Evolutionary conservation across 1,284 basidiomycete species (phyloP), one percentile per base, ranked within the genome.

Genomic region (Amylostereum chailletii): DNA sequence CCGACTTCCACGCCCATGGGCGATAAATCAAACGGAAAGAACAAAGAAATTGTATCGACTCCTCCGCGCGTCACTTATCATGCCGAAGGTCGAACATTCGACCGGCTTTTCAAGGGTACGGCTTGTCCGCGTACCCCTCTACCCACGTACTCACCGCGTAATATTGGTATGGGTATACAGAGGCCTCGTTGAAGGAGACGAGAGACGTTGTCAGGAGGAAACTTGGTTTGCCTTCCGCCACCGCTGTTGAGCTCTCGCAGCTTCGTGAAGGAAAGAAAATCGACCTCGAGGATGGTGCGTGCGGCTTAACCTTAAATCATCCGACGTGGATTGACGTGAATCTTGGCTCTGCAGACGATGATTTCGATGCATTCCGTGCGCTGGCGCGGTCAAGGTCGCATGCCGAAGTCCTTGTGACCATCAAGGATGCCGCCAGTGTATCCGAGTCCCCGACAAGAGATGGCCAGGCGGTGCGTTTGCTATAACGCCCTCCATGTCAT

Each of bases 201-300:
- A 78, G 75, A 54, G 61, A 69, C 42, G 70, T 76, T 3, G 77
- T 86, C 29, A 68, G 76, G 45, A 74, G 67, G 55, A 90, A 88
- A 62, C 68, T 89, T 11, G 69, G 70, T 2, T 63, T 88, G 0
- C 54, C 66, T 26, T 52, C 61, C 0, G 64, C 68, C 37, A 59
- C 67, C 8, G 54, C 62, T 1, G 61, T 89, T 8, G 59, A 65
- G 2, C 72, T 90, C 10, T 68, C 71, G 29, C 83, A 85, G 56
- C 56, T 83, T 41, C 71, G 79, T 34, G 70, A 71, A n/a, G 75
- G 71, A 4, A 66, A 65, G 51, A 59, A 62, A 11, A 74, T 88
- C 42, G 82, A 84, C 60, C 69, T 90, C 30, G 85, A 86, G 46
- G 86, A 89, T 59, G 83, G 86, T 86, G 57, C 53, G 72, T 58